These are phyloP conservation scores for Aspergillus floridensis DNA, from an alignment of 2,329 filamentous ascomycete genomes.

Conservation along the genomic window DNA sequence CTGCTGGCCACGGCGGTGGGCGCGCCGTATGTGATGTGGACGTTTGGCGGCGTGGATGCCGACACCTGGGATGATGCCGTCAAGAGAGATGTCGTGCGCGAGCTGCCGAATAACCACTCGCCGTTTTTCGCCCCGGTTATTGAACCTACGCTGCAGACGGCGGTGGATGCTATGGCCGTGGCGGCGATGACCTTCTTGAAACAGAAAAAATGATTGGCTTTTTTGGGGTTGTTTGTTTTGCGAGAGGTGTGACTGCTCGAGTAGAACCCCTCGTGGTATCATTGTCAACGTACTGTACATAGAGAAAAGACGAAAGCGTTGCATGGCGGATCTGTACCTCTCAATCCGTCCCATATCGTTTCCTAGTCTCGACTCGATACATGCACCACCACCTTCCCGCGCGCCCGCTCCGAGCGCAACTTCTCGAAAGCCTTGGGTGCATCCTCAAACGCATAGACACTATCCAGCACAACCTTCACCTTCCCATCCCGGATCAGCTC, in stretches of 20 bases:
- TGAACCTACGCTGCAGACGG: constrained; percentile 54
- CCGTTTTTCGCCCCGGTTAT: constrained; percentile 57
- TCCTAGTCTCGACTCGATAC: constrained; percentile 21
- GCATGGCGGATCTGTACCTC: background rate
- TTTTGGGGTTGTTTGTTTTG: background rate
- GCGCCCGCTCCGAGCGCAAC: constrained; percentile 55
- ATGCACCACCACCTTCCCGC: constrained; percentile 59
- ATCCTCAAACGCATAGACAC: constrained; percentile 56
- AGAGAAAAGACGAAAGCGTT: background rate
- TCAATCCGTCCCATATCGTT: background rate
- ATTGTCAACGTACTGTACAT: background rate
- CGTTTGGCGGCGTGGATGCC: constrained; percentile 54
- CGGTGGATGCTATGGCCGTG: constrained; percentile 50
- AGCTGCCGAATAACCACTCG: constrained; percentile 58
- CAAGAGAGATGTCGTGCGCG: constrained; percentile 45
- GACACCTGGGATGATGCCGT: constrained; percentile 50
- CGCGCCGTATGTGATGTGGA: constrained; percentile 54
- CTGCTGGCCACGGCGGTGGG: constrained; percentile 52
- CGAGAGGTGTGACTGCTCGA: no score
- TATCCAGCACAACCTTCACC: constrained; percentile 56
- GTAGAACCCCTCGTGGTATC: background rate
- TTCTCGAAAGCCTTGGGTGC: constrained; percentile 57
- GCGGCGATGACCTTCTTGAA: constrained; percentile 46
- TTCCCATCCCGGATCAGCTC: constrained; percentile 59
- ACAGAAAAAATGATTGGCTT: background rate